Evolutionary conservation across 768 basidiomycete species (phyloP).

Genomic region (Calvatia gigantea): DNA sequence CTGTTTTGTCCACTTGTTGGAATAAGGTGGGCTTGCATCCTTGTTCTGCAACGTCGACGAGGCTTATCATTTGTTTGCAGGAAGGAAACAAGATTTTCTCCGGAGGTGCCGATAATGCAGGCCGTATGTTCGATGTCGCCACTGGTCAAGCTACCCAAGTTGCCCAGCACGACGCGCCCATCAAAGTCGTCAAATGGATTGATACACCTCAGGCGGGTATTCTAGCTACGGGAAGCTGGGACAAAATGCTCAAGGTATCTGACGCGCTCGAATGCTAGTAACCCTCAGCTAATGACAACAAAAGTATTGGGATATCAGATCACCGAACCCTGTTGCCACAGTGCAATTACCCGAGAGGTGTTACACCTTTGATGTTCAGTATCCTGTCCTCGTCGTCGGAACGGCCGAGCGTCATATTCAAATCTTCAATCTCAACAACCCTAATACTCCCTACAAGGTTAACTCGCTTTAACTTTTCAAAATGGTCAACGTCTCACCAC

Average conservation of each 20-base stretch:
- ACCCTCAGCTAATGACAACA: too few species aligned
- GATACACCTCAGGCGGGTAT: slow-evolving; percentile 73
- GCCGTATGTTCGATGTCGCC: slow-evolving; percentile 86
- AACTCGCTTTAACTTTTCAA: slow-evolving; percentile 11
- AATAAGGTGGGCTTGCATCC: slow-evolving; percentile 59
- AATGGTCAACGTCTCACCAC: background rate
- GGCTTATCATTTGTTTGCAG: slow-evolving; percentile 34
- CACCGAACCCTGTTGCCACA: slow-evolving; percentile 69
- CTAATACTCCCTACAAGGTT: slow-evolving; percentile 76
- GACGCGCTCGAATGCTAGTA: background rate
- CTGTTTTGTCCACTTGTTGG: slow-evolving; percentile 88
- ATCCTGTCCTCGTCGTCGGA: slow-evolving; percentile 85
- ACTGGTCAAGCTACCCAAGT: slow-evolving; percentile 82
- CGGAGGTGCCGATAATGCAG: slow-evolving; percentile 93
- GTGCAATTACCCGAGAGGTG: slow-evolving; percentile 88
- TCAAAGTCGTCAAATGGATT: slow-evolving; percentile 80
- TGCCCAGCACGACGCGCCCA: slow-evolving; percentile 87
- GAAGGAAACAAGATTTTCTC: slow-evolving; percentile 90
- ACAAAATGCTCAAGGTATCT: slow-evolving; percentile 89
- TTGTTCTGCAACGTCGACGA: slow-evolving; percentile 3
- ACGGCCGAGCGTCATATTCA: slow-evolving; percentile 92
- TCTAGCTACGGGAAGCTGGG: slow-evolving; percentile 94
- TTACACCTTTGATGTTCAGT: slow-evolving; percentile 81
- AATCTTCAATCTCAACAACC: slow-evolving; percentile 84
- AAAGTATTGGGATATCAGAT: slow-evolving; percentile 96